Evolutionary conservation across 2,329 filamentous ascomycete genomes (phyloP), one percentile per base, ranked within the genome.

Genomic region (Scorias spongiosa): DNA sequence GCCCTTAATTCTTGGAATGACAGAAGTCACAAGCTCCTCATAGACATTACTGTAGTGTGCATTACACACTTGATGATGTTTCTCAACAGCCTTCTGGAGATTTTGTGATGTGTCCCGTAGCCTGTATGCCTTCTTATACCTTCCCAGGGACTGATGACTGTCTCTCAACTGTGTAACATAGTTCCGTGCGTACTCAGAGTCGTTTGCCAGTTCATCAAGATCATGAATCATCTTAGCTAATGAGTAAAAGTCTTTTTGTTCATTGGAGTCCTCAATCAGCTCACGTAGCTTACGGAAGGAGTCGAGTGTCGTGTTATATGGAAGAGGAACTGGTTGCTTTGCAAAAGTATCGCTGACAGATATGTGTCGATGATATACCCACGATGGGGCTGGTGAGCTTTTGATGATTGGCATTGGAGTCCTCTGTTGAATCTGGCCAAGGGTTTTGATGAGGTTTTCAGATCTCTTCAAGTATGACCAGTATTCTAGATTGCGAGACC

Each of bases 61-160:
- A 26, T 3, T 26, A 26, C 20, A 26, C 7, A 26, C 4, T 26
- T 26, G 4, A 26, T 26, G 20, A 26, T 26, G 20, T 7, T 26
- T 26, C 73, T 26, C 73, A 0, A 75, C 15, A 15, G 12, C 3
- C 9, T 36, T 36, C 32, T 36, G 32, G 9, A 5, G 12, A 9
- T 9, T 15, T 36, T 15, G 3, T 9, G 32, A 36, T 36, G 12
- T 9, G 5, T 36, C 4, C 4, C 11, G 12, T 15, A 36, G 9
- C 32, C 9, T 36, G 9, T 36, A 36, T 5, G 12, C 32, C 9
- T 36, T 36, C 32, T 15, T 36, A 9, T 12, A 9, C 11, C 9
- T 9, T 36, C 12, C 32, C 3, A 36, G 15, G 3, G 9, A 36
- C 9, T 4, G 15, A 15, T 5, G 9, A 15, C 32, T 36, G 11